Percentiles rank a stretch among this genome's conserved stretches.
These are phyloP conservation scores for Mycena vitilis DNA, from an alignment of 768 basidiomycete genomes.

Conservation along the genomic window DNA sequence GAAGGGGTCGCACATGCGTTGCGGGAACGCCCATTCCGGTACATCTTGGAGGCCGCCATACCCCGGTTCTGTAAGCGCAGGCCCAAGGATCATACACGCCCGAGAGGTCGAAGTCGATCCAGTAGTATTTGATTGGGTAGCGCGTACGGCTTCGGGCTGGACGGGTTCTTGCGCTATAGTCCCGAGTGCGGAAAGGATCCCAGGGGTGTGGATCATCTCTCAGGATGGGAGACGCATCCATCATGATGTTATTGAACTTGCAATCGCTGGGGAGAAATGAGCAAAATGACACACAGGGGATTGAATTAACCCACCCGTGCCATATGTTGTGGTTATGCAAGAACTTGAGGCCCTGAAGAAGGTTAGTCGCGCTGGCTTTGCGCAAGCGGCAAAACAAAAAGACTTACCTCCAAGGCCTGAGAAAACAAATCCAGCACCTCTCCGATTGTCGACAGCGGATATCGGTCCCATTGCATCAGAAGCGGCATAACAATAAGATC, in stretches of 20 bases:
- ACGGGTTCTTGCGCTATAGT: too few species aligned
- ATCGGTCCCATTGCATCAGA: too few species aligned
- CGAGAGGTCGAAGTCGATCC: constrained; percentile 18
- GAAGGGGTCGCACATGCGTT: constrained; percentile 8
- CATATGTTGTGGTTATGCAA: background rate
- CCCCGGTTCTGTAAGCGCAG: background rate
- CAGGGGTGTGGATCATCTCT: background rate
- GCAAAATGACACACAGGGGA: background rate
- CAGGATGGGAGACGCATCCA: constrained; percentile 2
- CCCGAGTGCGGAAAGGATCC: too few species aligned
- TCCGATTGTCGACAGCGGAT: too few species aligned
- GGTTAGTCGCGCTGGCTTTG: too few species aligned
- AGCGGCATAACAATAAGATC: too few species aligned
- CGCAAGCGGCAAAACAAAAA: too few species aligned
- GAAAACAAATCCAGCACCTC: too few species aligned
- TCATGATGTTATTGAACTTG: constrained; percentile 11
- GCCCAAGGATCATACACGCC: constrained; percentile 10
- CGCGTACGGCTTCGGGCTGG: background rate
- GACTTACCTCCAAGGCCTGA: too few species aligned
- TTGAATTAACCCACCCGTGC: background rate
- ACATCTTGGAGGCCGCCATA: constrained; percentile 8
- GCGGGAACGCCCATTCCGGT: background rate
- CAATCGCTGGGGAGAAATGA: constrained; percentile 5
- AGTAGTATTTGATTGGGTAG: constrained; percentile 11
- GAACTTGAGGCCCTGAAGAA: background rate